Conservation (phyloP, 352 stramenopile species). For the Phytophthora capsici region DNA sequence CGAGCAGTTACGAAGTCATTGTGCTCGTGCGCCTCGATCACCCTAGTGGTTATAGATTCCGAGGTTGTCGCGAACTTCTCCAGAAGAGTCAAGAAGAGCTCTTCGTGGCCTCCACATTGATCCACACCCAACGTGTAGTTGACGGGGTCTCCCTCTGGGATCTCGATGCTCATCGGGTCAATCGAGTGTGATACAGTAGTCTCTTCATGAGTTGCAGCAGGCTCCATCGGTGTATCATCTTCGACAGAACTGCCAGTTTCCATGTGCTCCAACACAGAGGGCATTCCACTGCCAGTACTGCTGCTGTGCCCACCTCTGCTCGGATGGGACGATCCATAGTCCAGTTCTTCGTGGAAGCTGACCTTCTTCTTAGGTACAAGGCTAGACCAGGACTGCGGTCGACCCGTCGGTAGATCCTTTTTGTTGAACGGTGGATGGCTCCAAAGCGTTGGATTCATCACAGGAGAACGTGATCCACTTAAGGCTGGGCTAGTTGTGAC, state of each 20-base stretch:
- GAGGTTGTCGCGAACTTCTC: slow-evolving; percentile 67
- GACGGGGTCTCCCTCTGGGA: slow-evolving; percentile 77
- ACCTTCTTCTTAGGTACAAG: slow-evolving; percentile 38
- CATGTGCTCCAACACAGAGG: slow-evolving; percentile 35
- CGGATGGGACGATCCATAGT: slow-evolving; percentile 16
- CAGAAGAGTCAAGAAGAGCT: slow-evolving; percentile 77
- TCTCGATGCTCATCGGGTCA: slow-evolving; percentile 50
- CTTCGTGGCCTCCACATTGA: slow-evolving; percentile 73
- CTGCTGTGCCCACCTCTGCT: slow-evolving; percentile 21
- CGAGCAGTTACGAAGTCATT: slow-evolving; percentile 56
- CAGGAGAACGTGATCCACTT: slow-evolving; percentile 30
- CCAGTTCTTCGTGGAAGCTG: slow-evolving; percentile 35
- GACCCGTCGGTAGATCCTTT: slow-evolving; percentile 24
- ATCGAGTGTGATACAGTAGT: slow-evolving; percentile 16
- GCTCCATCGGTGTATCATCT: neutral
- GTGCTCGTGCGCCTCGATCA: slow-evolving; percentile 50
- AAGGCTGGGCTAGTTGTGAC: neutral
- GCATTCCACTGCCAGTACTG: slow-evolving; percentile 25
- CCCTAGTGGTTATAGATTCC: slow-evolving; percentile 49
- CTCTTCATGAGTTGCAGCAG: neutral
- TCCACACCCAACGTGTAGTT: slow-evolving; percentile 77
- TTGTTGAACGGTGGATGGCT: slow-evolving; percentile 60
- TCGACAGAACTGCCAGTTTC: slow-evolving; percentile 29
- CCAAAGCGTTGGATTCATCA: slow-evolving; percentile 56
- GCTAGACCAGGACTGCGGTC: slow-evolving; percentile 14